Evolutionary conservation across 352 stramenopile genomes (phyloP), one percentile per base, ranked within the genome.

Genomic region (Phytophthora podocarpi): DNA sequence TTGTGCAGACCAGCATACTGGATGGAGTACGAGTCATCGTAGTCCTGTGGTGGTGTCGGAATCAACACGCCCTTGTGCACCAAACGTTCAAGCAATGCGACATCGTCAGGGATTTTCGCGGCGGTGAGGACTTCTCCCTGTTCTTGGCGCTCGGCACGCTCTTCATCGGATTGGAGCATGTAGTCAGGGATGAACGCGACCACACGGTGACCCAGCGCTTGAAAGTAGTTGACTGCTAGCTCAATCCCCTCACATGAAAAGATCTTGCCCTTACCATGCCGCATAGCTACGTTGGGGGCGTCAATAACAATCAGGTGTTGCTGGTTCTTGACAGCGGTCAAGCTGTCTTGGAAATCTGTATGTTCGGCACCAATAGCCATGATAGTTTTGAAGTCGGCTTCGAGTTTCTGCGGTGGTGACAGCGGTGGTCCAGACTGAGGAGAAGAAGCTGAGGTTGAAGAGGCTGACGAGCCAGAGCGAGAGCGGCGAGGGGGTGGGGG

Each of bases 11-110:
- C 78, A 30, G 86, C 85, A 58, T 97, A 97, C 45, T 91, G 83
- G 64, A 97, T 97, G 76, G 87, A 95, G 70, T 97, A 97, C 35
- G 85, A 87, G 59, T 97, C 89, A 63, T 97, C 89, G 59, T 95
- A 97, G 59, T 97, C 89, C 40, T 95, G 86, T 11, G 87, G 68
- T 4, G 89, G 89, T 9, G 89, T 97, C 3, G 84, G 78, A 39
- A 97, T 74, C 16, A 97, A 34, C 5, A 91, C 55, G 1, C 89
- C 87, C 42, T 90, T 70, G 10, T 89, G 73, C 18, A 93, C 70
- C 62, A 97, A 76, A 6, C 51, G 32, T 53, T 89, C 72, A 30
- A 97, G 68, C 30, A 97, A 61, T 24, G 58, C 61, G 2, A 89
- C 72, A 45, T 97, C 72, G 42, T 96, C 86, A 10, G 85, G 85